A percentile compares a stretch with the other conserved stretches of the same genome.
Conservation (phyloP, 441 rosid genomes). For the Bocquillonia castaneifolia region DNA sequence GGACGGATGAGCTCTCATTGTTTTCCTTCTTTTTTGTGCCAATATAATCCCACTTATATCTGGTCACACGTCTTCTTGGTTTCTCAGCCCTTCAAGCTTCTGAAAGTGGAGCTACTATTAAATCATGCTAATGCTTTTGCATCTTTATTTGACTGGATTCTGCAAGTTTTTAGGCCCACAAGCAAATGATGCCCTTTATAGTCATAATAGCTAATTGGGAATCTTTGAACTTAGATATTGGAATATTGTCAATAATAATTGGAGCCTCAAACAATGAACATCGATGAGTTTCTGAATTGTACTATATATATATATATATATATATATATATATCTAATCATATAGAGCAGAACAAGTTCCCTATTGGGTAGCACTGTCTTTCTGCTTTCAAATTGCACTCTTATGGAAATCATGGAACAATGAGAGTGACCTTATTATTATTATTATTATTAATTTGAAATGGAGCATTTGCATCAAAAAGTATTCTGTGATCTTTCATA, state of each 20-base stretch:
- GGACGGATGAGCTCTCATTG: conserved; percentile 19
- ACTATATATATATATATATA: no score
- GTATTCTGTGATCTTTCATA: neutral
- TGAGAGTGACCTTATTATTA: no score
- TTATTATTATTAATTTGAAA: neutral
- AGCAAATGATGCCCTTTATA: conserved; percentile 8
- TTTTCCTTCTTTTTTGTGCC: conserved; percentile 7
- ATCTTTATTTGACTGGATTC: conserved; percentile 22
- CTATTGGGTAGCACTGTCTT: conserved; percentile 4
- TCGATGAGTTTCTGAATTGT: neutral
- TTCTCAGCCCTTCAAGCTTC: conserved; percentile 22
- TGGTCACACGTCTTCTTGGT: conserved; percentile 2
- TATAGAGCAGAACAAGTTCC: conserved; percentile 16
- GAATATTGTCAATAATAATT: conserved; percentile 1
- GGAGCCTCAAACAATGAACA: conserved; percentile 20
- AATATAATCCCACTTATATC: conserved; percentile 12
- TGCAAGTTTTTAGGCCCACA: conserved; percentile 23
- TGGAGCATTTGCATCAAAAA: neutral
- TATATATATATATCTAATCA: no score
- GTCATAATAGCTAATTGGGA: conserved; percentile 3
- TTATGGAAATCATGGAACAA: neutral
- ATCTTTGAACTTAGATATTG: conserved; percentile 5
- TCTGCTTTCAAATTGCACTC: neutral
- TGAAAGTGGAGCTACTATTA: conserved; percentile 13
- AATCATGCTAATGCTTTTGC: conserved; percentile 14